Conservation (phyloP, 108 stramenopile genomes). For the Cyclotella sp. region DNA sequence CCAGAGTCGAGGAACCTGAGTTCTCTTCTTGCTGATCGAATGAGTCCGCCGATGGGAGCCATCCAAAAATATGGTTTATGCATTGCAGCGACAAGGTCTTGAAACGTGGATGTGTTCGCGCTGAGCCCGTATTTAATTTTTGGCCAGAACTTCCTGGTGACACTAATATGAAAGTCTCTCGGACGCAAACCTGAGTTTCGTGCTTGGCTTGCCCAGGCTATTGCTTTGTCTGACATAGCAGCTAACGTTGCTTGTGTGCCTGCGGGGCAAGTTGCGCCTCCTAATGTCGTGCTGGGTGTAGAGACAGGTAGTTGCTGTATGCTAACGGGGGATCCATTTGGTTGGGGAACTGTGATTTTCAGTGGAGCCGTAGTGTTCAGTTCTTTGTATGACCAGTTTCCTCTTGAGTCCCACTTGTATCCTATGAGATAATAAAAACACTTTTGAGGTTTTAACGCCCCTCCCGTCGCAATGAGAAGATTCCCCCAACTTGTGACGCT, state of each 20-base stretch:
- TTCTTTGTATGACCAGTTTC: conserved; percentile 9
- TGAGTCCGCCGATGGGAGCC: neutral
- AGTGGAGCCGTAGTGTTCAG: neutral
- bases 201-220: conserved; percentile 1
- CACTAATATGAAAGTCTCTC: neutral
- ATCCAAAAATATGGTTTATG: neutral
- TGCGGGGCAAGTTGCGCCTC: conserved; percentile 8
- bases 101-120: neutral
- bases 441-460: no score
- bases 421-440: conserved; percentile 14
- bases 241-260: neutral
- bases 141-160: conserved; percentile 9
- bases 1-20: neutral
- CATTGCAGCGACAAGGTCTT: neutral
- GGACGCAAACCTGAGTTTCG: neutral
- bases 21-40: neutral
- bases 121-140: conserved; percentile 7
- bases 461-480: neutral
- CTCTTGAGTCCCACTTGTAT: neutral
- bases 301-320: neutral
- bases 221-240: neutral
- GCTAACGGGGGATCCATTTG: neutral
- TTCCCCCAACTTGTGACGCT: conserved; percentile 9
- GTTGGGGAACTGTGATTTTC: conserved; percentile 2
- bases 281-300: neutral